Evolutionary conservation across 192 early-diverging fungal genomes (phyloP), one percentile per base, ranked within the genome.

Genomic region (Dissophora ornata): DNA sequence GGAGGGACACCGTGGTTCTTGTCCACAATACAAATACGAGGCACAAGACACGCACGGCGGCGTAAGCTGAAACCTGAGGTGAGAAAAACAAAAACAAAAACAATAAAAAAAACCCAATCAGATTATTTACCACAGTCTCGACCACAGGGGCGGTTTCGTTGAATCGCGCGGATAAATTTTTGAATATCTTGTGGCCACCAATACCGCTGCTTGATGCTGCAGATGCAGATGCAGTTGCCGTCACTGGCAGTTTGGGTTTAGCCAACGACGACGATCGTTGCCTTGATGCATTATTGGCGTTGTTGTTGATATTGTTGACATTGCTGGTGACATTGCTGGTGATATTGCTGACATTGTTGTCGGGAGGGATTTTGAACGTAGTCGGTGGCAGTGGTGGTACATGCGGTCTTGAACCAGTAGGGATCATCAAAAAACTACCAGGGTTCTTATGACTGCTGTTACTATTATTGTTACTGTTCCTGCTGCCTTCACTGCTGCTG

Each of bases 41-140:
- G n/a, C n/a, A n/a, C n/a, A n/a, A n/a, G n/a, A n/a, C n/a, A n/a
- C n/a, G n/a, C n/a, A n/a, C n/a, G n/a, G n/a, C n/a, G n/a, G n/a
- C n/a, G n/a, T n/a, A n/a, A n/a, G n/a, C n/a, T n/a, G n/a, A n/a
- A n/a, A n/a, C n/a, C n/a, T n/a, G n/a, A n/a, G n/a, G n/a, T n/a
- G n/a, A 49, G 42, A 48, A 22, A 49, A 61, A 32, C 33, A 36
- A 49, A 22, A 48, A 61, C 12, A 33, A 32, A 19, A 61, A 36
- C 12, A 34, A 48, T 32, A 28, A 12, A 3, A 45, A 30, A 24
- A n/a, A 32, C 26, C 34, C 19, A 12, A 16, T 29, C 18, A 41
- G 22, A 13, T 3, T 30, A 25, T 46, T 36, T 50, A 62, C 60
- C 36, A 50, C 48, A 51, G 60, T 62, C 48, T 62, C 60, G 4